Evolutionary conservation across 208 protist genomes (phyloP).

Genomic region (Porcisia deanei): DNA sequence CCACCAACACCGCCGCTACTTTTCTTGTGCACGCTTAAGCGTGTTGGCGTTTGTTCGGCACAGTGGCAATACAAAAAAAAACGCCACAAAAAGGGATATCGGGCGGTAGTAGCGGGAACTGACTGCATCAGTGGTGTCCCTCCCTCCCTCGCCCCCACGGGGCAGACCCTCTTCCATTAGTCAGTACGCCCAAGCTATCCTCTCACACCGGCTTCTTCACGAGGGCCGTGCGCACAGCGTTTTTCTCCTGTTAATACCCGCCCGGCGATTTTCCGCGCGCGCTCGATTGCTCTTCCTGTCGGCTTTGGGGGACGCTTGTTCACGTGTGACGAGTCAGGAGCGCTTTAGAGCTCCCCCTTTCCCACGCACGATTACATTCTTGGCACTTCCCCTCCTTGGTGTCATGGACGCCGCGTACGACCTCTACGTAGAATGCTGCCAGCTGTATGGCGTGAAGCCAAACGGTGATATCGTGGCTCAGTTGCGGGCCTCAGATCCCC

Average conservation of each 20-base stretch:
- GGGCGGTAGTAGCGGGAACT: too few relatives aligned
- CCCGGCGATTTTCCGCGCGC: not conserved
- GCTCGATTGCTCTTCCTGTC: not conserved
- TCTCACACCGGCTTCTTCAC: not conserved
- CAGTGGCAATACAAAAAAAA: too few relatives aligned
- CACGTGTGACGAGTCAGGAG: not conserved
- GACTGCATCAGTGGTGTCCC: too few relatives aligned
- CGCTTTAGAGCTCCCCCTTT: not conserved
- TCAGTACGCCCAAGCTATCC: not conserved
- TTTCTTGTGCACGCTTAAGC: too few relatives aligned
- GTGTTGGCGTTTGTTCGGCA: too few relatives aligned
- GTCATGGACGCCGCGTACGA: constrained; percentile 19
- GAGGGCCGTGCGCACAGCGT: not conserved
- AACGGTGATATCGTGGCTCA: constrained; percentile 66
- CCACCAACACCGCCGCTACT: too few relatives aligned
- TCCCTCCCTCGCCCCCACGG: too few relatives aligned
- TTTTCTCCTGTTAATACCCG: not conserved
- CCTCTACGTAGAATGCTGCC: constrained; percentile 78
- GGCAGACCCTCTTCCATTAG: too few relatives aligned
- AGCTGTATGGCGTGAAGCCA: constrained; percentile 53
- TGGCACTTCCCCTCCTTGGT: not conserved
- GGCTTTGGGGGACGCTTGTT: not conserved
- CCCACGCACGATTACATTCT: not conserved
- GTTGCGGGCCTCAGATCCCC: constrained; percentile 50
- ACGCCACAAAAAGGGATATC: too few relatives aligned